Conservation (phyloP, 495 filamentous ascomycete genomes). For the Endocarpon pusillum region DNA sequence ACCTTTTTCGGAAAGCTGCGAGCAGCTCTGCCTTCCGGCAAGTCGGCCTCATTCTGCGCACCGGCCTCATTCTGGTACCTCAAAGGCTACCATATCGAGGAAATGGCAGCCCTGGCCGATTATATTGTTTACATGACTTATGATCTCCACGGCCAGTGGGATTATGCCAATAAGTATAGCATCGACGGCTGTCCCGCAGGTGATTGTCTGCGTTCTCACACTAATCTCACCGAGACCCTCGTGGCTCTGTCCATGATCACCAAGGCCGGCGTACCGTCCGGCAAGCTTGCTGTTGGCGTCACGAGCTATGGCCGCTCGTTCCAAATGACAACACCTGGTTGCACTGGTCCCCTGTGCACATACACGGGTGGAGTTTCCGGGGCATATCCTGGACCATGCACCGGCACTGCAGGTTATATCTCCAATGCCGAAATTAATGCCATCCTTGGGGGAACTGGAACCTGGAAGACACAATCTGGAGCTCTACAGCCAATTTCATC, state of each 20-base stretch:
- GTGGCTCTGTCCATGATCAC: conserved; percentile 28
- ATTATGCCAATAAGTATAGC: conserved; percentile 12
- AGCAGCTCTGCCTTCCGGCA: conserved; percentile 6
- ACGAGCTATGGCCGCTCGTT: conserved; percentile 24
- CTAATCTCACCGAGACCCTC: conserved; percentile 26
- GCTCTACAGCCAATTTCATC: conserved; percentile 2
- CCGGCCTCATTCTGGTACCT: conserved; percentile 23
- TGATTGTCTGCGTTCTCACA: conserved; percentile 25
- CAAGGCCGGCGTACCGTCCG: conserved; percentile 27
- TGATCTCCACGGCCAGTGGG: conserved; percentile 23
- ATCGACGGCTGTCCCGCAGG: conserved; percentile 17
- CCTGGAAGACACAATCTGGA: neutral
- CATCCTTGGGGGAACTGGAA: neutral
- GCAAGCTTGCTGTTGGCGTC: conserved; percentile 23
- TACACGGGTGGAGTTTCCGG: conserved; percentile 11
- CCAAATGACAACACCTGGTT: conserved; percentile 17
- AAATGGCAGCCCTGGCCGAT: conserved; percentile 12
- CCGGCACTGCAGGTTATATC: conserved; percentile 12
- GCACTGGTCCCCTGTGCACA: conserved; percentile 11
- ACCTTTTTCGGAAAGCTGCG: conserved; percentile 10
- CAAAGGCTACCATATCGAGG: conserved; percentile 13
- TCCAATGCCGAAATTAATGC: conserved; percentile 10
- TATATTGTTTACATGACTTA: conserved; percentile 25
- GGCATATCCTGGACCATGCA: conserved; percentile 8
- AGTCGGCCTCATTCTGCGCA: conserved; percentile 9